phyloP scores from a whole-genome alignment of 768 basidiomycete genomes.

The Tulasnella sp. region DNA sequence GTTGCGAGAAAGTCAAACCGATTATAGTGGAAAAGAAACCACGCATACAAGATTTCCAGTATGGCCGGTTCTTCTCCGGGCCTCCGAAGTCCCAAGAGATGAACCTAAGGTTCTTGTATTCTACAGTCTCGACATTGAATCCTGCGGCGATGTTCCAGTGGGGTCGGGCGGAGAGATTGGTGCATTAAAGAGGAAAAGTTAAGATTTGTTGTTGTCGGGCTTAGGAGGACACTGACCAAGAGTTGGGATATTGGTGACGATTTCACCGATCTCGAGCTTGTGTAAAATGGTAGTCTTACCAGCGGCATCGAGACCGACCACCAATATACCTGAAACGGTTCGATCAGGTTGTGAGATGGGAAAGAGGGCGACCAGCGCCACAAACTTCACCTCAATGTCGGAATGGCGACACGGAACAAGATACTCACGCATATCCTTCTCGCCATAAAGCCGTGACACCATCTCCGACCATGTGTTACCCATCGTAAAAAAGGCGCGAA shows the following conservation, averaged over 20 bases:
- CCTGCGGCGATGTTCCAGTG: conserved; percentile 53
- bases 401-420: not conserved
- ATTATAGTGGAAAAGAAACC: not conserved
- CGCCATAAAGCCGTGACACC: too few relatives aligned
- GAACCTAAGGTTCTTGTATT: conserved; percentile 99
- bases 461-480: too few relatives aligned
- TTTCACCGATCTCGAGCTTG: conserved; percentile 99
- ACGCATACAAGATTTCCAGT: conserved; percentile 98
- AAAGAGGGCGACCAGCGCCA: not conserved
- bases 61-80: conserved; percentile 99
- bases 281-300: conserved; percentile 98
- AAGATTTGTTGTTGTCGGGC: not conserved
- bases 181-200: conserved; percentile 36
- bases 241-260: conserved; percentile 99
- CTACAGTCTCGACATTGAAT: conserved; percentile 99
- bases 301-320: conserved; percentile 99
- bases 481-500: too few relatives aligned
- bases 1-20: not conserved
- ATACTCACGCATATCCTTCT: too few relatives aligned
- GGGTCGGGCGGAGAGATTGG: not conserved
- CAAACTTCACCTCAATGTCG: not conserved
- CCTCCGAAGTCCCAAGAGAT: conserved; percentile 99
- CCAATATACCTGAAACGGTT: conserved; percentile 81
- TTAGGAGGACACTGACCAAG: conserved; percentile 70
- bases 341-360: conserved; percentile 26